Base-by-base conservation (phyloP, 2,329 filamentous ascomycete genomes). In the Colletotrichum sp. region DNA sequence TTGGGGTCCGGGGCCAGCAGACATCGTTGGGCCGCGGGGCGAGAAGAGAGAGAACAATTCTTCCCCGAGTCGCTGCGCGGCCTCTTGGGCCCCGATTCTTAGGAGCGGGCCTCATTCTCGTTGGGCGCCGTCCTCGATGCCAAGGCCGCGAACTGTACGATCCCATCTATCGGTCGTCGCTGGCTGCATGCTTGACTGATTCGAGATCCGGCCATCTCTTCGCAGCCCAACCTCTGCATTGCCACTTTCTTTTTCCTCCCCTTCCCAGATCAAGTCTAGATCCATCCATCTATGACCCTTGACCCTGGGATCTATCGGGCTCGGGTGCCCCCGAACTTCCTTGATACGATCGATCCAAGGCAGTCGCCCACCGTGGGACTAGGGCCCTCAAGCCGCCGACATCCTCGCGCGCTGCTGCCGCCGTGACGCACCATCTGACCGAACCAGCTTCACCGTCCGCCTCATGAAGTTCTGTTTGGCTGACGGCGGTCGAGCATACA, bases 381-480 rank as follows among this genome's bases (percentile, higher is more conserved):
- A 38, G 63, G n/a, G 43, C n/a, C 5, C 18, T 58, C 16, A 16
- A 10, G 26, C 14, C 24, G 36, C 52, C 43, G 43, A 63, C 16
- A 43, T 36, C 18, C 18, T 24, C 28, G 48, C n/a, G 16, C 69
- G 59, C 55, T 67, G 34, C 59, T 52, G 73, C 73, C 62, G 69
- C 55, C 36, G 26, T 7, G 36, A 62, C 16, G 38, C 56, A n/a
- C 36, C 8, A 8, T 63, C 63, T 43, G 30, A 34, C 21, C 14
- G 66, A 8, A 56, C 9, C 55, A n/a, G 14, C 16, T 38, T 69
- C 34, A 59, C 84, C 76, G 84, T 85, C 28, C 70, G 69, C 72
- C 68, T 72, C 61, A 12, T 30, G 10, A 73, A 64, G 43, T 55
- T 69, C 21, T 69, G 32, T 32, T 69, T 73, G 43, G 63, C 63